Conservation (phyloP, 805 yeast species). For the Candida hungchunana region DNA sequence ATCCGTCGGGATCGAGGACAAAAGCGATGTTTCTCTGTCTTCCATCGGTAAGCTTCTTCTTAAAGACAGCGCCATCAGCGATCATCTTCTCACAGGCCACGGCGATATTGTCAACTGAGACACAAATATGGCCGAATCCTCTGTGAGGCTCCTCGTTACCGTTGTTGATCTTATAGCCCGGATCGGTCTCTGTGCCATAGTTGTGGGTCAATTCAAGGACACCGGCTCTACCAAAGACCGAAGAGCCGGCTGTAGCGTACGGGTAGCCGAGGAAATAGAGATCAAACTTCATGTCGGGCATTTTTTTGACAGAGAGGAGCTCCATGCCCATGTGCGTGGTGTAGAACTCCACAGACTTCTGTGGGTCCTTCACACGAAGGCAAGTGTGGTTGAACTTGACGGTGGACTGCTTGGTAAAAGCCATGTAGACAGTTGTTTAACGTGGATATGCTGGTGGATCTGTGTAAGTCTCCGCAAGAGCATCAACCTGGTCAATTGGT, state of each 20-base stretch:
- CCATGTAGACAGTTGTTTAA: too few species aligned
- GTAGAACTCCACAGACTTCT: conserved; percentile 69
- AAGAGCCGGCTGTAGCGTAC: conserved; percentile 3
- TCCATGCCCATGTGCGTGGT: conserved; percentile 70
- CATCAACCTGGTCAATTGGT: too few species aligned
- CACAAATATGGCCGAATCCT: conserved; percentile 93
- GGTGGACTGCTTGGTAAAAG: conserved; percentile 17
- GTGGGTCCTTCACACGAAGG: conserved; percentile 79
- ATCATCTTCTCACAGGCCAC: conserved; percentile 56
- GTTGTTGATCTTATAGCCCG: conserved; percentile 55
- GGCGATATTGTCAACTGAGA: conserved; percentile 77
- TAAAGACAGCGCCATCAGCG: conserved; percentile 61
- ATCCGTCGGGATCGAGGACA: conserved; percentile 92
- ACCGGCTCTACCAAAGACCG: conserved; percentile 39
- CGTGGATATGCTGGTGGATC: too few species aligned
- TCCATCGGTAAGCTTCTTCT: conserved; percentile 84
- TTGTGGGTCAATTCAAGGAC: conserved; percentile 81
- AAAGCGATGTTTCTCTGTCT: conserved; percentile 92
- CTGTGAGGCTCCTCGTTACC: conserved; percentile 84
- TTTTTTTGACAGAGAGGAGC: conserved; percentile 45
- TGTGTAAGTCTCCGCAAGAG: too few species aligned
- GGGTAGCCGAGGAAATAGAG: conserved; percentile 60
- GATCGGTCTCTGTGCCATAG: conserved; percentile 64
- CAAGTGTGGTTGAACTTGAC: conserved; percentile 60
- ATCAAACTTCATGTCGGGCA: conserved; percentile 54